Evolutionary conservation across 1,284 basidiomycete genomes (phyloP), one percentile per base, ranked within the genome.

Genomic region (Hymenochaete sp.): DNA sequence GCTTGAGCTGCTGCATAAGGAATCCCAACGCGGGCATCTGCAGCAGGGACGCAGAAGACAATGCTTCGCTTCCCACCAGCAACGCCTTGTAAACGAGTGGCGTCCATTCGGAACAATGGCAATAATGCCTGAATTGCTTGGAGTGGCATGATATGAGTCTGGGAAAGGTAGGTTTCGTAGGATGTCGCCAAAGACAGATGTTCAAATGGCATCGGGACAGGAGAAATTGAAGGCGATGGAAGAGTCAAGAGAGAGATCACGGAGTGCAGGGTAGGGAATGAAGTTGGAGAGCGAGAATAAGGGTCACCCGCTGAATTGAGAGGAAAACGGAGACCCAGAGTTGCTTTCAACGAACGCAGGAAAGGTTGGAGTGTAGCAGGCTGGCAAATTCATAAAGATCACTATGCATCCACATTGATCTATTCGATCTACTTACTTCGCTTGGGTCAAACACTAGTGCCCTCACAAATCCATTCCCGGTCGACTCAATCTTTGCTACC

Each of bases 261-360:
- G 16, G 82, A 82, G 52, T 81, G 75, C 29, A 87, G 70, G 59
- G 81, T 77, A 6, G 80, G 75, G 51, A 78, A 73, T 3, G 75
- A 63, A 8, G 76, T 66, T 16, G 78, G 72, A 14, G 72, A 75
- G 26, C 52, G 44, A 3, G 58, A 51, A 56, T 80, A 85, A 2
- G 87, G 86, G 57, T 91, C 88, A 24, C 88, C 87, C 0, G 82
- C 66, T 11, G 77, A 63, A 31, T 74, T 79, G 52, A 87, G 72
- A 2, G 88, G 88, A 65, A 89, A 91, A 33, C 78, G 74, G 48
- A 85, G 77, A n/a, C 82, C 82, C 7, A 91, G 70, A 1, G 85
- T 79, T 0, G 86, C 82, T 4, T 77, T 70, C 33, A 91, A 65
- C 2, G 84, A 87, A 41, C 86, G 79, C 26, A 90, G 66, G 67